phyloP scores from a whole-genome alignment of 805 yeast genomes.

The Zygosaccharomyces bailii region DNA sequence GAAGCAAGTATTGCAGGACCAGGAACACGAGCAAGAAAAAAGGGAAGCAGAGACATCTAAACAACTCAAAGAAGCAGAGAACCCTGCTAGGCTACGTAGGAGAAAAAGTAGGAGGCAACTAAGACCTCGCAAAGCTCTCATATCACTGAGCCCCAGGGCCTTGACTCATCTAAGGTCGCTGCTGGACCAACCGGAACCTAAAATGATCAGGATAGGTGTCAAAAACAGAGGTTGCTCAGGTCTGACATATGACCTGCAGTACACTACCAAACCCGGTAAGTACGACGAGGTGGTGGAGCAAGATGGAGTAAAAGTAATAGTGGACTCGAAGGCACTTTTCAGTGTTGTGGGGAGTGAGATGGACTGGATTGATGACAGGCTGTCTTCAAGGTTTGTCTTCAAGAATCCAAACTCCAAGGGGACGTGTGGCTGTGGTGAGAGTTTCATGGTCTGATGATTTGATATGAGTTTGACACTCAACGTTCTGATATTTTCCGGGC shows the following conservation, averaged over 20 bases:
- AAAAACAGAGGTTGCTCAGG: conserved; percentile 97
- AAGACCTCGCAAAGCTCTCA: conserved; percentile 86
- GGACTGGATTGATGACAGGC: conserved; percentile 97
- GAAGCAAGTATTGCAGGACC: conserved; percentile 47
- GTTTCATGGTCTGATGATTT: conserved; percentile 98
- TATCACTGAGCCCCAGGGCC: conserved; percentile 75
- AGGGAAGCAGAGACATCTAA: conserved; percentile 16
- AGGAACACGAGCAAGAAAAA: conserved; percentile 31
- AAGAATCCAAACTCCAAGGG: conserved; percentile 96
- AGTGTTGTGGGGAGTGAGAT: conserved; percentile 95
- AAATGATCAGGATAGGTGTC: conserved; percentile 90
- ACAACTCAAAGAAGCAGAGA: conserved; percentile 8
- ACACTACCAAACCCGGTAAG: conserved; percentile 86
- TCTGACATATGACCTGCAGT: conserved; percentile 83
- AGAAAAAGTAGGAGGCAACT: conserved; percentile 46
- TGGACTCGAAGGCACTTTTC: conserved; percentile 94
- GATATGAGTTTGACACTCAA: conserved; percentile 16
- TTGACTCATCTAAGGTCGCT: conserved; percentile 63
- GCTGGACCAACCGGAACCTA: conserved; percentile 78
- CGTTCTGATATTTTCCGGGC: not conserved
- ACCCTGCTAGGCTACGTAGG: conserved; percentile 41
- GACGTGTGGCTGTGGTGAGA: conserved; percentile 98
- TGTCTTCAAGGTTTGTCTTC: conserved; percentile 85
- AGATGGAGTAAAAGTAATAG: conserved; percentile 87
- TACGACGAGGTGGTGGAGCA: conserved; percentile 92